Conservation (phyloP, 2,329 filamentous ascomycete species). For the Phialemoniopsis sp. region DNA sequence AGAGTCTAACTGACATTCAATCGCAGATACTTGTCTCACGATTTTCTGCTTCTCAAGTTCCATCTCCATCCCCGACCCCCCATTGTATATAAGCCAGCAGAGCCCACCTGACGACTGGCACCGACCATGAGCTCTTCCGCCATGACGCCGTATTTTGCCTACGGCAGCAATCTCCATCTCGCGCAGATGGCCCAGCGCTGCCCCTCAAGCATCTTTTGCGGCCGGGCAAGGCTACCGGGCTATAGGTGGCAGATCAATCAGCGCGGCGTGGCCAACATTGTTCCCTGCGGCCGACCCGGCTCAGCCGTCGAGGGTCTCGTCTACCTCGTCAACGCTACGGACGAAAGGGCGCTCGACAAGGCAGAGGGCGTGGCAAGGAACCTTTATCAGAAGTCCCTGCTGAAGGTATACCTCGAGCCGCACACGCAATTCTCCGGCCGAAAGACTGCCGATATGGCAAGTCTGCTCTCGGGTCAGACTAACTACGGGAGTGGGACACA, state of each 20-base stretch:
- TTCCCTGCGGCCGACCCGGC: constrained; percentile 17
- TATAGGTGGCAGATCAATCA: constrained; percentile 43
- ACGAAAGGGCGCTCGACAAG: constrained; percentile 32
- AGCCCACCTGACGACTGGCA: no score
- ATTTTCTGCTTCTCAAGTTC: no score
- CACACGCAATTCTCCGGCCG: constrained; percentile 26
- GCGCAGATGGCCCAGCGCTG: constrained; percentile 39
- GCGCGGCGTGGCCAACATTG: constrained; percentile 39
- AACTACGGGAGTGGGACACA: no score
- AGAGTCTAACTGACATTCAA: no score
- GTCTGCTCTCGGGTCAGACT: constrained; percentile 30
- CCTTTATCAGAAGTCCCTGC: constrained; percentile 29
- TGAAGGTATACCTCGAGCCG: constrained; percentile 24
- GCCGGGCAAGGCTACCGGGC: constrained; percentile 29
- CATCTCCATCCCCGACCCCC: no score
- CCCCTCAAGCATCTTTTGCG: constrained; percentile 32
- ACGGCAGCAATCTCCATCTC: constrained; percentile 40
- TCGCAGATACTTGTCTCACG: no score
- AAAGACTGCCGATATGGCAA: constrained; percentile 28
- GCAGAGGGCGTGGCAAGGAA: constrained; percentile 34
- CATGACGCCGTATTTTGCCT: constrained; percentile 34
- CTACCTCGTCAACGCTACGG: constrained; percentile 29
- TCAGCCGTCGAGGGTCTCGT: constrained; percentile 34
- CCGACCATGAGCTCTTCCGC: no score
- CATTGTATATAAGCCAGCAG: no score